Percentiles rank a stretch among this genome's conserved stretches.
Evolutionary conservation across 2,329 filamentous ascomycete genomes (phyloP).

Genomic region (Claviceps sp.): DNA sequence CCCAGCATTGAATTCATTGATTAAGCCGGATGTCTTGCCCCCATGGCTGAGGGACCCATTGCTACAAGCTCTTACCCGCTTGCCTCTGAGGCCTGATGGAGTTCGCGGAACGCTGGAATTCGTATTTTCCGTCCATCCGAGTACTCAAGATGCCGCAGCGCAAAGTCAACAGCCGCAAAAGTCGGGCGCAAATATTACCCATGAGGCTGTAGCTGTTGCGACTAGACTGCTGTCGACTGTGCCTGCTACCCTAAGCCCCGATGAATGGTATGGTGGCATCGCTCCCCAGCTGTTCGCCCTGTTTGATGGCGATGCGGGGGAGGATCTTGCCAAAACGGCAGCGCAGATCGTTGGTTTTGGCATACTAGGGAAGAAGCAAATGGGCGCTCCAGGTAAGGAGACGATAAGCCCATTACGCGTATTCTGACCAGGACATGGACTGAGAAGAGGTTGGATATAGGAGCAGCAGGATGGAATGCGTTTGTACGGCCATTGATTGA

Average conservation of each 20-base stretch:
- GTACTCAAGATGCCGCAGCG: conserved; percentile 26
- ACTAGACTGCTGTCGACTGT: conserved; percentile 47
- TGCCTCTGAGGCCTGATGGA: conserved; percentile 49
- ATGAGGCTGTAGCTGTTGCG: conserved; percentile 52
- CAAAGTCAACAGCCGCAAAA: conserved; percentile 34
- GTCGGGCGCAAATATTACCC: conserved; percentile 49
- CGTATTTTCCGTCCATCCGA: conserved; percentile 54
- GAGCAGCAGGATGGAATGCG: conserved; percentile 45
- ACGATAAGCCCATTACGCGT: not conserved
- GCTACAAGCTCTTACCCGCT: conserved; percentile 40
- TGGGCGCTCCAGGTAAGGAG: conserved; percentile 44
- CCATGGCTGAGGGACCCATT: conserved; percentile 46
- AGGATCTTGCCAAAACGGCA: conserved; percentile 21
- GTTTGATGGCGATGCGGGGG: conserved; percentile 39
- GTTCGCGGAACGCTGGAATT: conserved; percentile 58
- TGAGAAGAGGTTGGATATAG: conserved; percentile 15
- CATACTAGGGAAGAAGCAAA: conserved; percentile 48
- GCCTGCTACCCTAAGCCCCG: conserved; percentile 37
- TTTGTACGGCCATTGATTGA: conserved; percentile 46
- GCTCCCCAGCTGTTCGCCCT: conserved; percentile 47
- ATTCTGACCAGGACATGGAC: not conserved
- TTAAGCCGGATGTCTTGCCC: conserved; percentile 46
- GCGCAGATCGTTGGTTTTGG: conserved; percentile 37
- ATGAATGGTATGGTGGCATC: conserved; percentile 47
- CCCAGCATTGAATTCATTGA: conserved; percentile 46